Conservation (phyloP, 1,284 basidiomycete species). For the Pulveroboletus sp. region DNA sequence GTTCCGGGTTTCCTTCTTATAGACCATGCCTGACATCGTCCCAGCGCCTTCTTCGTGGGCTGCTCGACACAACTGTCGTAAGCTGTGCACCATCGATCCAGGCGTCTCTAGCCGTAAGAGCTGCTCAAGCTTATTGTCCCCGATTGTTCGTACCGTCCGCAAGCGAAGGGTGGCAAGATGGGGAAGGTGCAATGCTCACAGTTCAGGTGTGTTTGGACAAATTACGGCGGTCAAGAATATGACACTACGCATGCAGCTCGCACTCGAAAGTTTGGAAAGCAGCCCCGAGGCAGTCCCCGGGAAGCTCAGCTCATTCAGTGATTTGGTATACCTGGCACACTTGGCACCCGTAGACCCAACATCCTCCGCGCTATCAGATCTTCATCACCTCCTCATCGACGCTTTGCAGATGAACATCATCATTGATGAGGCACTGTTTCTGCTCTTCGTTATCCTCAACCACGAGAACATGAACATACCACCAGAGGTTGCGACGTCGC, state of each 20-base stretch:
- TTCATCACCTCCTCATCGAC: constrained; percentile 49
- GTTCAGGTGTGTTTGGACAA: constrained; percentile 41
- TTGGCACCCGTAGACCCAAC: constrained; percentile 27
- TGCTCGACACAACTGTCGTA: constrained; percentile 45
- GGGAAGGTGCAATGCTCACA: constrained; percentile 39
- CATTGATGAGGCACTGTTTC: constrained; percentile 57
- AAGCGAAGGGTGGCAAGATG: constrained; percentile 41
- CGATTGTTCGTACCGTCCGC: constrained; percentile 40
- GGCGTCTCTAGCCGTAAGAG: constrained; percentile 47
- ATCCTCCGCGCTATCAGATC: constrained; percentile 35
- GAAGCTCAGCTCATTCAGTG: constrained; percentile 33
- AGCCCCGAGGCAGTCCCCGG: neutral
- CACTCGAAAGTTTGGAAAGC: constrained; percentile 18
- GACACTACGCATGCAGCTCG: constrained; percentile 18
- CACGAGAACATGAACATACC: constrained; percentile 33
- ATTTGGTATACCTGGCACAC: constrained; percentile 54
- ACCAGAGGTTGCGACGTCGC: constrained; percentile 47
- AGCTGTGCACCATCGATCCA: constrained; percentile 44
- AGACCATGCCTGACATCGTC: neutral
- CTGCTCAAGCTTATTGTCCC: constrained; percentile 50
- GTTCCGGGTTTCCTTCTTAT: neutral
- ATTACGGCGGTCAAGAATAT: constrained; percentile 20
- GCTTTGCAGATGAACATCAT: constrained; percentile 53
- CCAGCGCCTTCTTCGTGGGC: constrained; percentile 43
- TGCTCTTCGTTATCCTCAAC: constrained; percentile 51